A percentile compares a stretch with the other conserved stretches of the same genome.
These are phyloP conservation scores for Zygosaccharomyces kombuchaensis DNA, from an alignment of 805 yeast genomes.

Conservation along the genomic window DNA sequence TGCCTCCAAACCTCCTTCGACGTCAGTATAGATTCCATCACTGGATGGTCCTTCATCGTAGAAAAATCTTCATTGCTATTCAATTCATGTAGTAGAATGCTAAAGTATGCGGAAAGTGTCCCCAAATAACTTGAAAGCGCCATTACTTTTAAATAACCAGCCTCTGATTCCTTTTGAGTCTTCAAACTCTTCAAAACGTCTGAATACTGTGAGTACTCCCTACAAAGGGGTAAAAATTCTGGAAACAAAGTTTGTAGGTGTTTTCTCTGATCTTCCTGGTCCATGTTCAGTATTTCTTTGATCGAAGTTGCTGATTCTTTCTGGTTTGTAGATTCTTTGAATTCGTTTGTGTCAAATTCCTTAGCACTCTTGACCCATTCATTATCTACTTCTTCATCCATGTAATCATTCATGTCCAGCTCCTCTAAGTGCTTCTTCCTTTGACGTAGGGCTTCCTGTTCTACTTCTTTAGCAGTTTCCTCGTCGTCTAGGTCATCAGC, in stretches of 20 bases:
- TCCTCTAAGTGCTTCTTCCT: conserved; percentile 78
- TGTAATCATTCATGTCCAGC: conserved; percentile 66
- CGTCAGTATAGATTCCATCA: conserved; percentile 81
- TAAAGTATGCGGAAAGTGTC: conserved; percentile 71
- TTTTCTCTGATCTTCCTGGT: conserved; percentile 47
- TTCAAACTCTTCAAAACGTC: conserved; percentile 40
- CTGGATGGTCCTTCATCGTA: conserved; percentile 78
- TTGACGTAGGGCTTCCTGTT: conserved; percentile 80
- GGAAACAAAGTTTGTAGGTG: conserved; percentile 66
- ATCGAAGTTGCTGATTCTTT: conserved; percentile 35
- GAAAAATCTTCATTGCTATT: conserved; percentile 50
- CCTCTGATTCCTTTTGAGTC: conserved; percentile 31
- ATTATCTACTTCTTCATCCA: conserved; percentile 65
- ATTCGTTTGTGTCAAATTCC: conserved; percentile 42
- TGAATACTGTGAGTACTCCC: conserved; percentile 49
- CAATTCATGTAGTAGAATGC: conserved; percentile 59
- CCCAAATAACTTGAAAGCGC: conserved; percentile 81
- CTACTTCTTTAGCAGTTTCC: conserved; percentile 71
- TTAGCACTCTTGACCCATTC: conserved; percentile 70
- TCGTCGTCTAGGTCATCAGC: conserved; percentile 54
- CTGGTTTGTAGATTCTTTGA: conserved; percentile 29
- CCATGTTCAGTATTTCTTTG: conserved; percentile 47
- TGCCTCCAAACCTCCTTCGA: conserved; percentile 88
- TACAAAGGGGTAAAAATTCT: conserved; percentile 72
- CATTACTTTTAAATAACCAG: conserved; percentile 48